phyloP scores from a whole-genome alignment of 176 grass and related monocot species.

The Cymbopogon citratus region DNA sequence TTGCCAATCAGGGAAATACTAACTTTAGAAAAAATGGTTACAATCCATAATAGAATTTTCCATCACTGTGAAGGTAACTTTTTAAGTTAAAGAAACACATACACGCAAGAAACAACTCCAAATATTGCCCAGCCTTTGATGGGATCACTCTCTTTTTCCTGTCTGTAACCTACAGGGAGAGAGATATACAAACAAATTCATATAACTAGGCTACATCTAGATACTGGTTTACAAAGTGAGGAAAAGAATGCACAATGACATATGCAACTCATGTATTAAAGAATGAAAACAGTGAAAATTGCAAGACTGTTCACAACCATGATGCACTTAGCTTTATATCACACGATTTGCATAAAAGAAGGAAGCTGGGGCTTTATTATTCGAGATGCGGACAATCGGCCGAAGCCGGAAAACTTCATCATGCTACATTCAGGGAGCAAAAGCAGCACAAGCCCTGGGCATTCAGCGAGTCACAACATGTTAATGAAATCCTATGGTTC shows the following conservation, averaged over 20 bases:
- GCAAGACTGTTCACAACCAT: background rate
- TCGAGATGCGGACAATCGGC: too few species aligned
- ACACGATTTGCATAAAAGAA: background rate
- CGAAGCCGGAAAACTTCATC: too few species aligned
- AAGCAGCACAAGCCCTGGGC: too few species aligned
- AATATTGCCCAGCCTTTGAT: constrained; percentile 77
- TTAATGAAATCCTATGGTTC: too few species aligned
- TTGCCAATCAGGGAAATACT: constrained; percentile 19
- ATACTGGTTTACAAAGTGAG: background rate
- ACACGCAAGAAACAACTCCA: constrained; percentile 86
- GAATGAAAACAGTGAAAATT: background rate
- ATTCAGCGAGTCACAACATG: too few species aligned
- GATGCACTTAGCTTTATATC: background rate
- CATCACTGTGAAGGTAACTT: background rate
- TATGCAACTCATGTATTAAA: background rate
- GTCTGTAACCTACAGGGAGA: constrained; percentile 49
- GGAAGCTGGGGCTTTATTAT: too few species aligned
- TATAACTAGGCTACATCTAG: background rate
- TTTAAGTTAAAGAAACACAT: constrained; percentile 30
- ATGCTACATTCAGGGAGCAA: too few species aligned
- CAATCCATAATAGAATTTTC: background rate
- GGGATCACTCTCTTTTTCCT: constrained; percentile 49
- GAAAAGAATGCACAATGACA: background rate
- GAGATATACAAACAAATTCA: background rate
- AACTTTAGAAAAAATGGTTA: background rate